phyloP scores from a whole-genome alignment of 768 basidiomycete species.

The Tricholoma terreum region DNA sequence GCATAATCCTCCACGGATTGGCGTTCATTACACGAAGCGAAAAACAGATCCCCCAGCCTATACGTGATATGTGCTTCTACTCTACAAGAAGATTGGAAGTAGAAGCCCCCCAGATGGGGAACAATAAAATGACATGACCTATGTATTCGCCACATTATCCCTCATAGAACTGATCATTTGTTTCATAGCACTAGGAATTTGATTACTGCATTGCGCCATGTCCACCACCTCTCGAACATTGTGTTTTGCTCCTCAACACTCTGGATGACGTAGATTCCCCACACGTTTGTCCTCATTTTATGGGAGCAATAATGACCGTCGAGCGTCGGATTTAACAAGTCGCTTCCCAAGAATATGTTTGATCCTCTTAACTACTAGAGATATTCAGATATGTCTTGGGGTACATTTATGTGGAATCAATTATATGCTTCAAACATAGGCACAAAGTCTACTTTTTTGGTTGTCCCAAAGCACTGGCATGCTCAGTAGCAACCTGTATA shows the following conservation, averaged over 20 bases:
- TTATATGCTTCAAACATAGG: neutral
- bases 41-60: constrained; percentile 34
- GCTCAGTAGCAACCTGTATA: constrained; percentile 91
- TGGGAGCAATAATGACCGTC: constrained; percentile 66
- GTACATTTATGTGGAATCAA: constrained; percentile 13
- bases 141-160: neutral
- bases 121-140: constrained; percentile 8
- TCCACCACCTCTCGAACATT: constrained; percentile 10
- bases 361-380: constrained; percentile 28
- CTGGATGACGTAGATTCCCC: constrained; percentile 73
- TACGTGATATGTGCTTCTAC: constrained; percentile 42
- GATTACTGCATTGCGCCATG: constrained; percentile 13
- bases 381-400: constrained; percentile 33
- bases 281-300: constrained; percentile 97
- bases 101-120: constrained; percentile 22
- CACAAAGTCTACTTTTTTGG: constrained; percentile 25
- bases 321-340: constrained; percentile 6
- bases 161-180: constrained; percentile 6
- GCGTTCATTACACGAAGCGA: constrained; percentile 88
- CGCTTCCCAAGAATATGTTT: constrained; percentile 34
- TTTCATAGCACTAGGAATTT: neutral
- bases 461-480: constrained; percentile 83
- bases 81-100: constrained; percentile 20
- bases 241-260: constrained; percentile 84
- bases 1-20: constrained; percentile 54